Base-by-base conservation (phyloP, 2,329 filamentous ascomycete species). In the Ophiosphaerella narmari region DNA sequence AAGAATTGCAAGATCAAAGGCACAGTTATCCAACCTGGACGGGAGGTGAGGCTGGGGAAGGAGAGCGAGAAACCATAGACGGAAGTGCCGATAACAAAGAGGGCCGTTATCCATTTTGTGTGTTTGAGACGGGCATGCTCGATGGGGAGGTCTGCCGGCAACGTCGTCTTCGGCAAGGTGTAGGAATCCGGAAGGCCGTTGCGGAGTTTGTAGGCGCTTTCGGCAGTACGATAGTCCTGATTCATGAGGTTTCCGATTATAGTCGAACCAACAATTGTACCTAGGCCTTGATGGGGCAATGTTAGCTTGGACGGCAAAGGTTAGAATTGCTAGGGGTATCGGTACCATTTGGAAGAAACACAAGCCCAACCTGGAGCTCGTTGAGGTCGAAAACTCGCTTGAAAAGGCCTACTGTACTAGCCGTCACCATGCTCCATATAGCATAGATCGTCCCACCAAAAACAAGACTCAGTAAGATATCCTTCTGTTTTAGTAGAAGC, bases 341-440 rank as follows among this genome's bases (percentile, higher is more conserved):
- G 4, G 18, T 21, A 63, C 61, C 75, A 48, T 76, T 77, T 5
- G 74, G 71, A 7, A 78, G 57, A 52, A 77, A 78, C 7, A 64
- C 70, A 2, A 78, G 54, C 3, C 77, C 77, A 23, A 78, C 59
- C 46, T 75, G 54, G 14, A 76, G 46, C 4, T 72, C 66, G 32
- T 67, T 75, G 39, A 80, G 66, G 6, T 64, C 47, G 42, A 77
- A 79, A 7, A 59, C 63, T 0, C 65, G 54, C 53, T 75, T 65
- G 46, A 80, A 75, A 3, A 77, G 44, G 1, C 66, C 66, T 0
- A 75, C 73, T 1, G 77, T 80, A 11, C 68, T 76, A 1, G 77
- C 74, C 2, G 75, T 78, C 5, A 80, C 72, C 77, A 80, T 80
- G 18, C 71, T 77, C 77, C 77, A 80, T 11, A 78, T 70, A 0